A percentile compares a stretch with the other conserved stretches of the same genome.
Conservation (phyloP, 768 basidiomycete genomes). For the Russula griseocarnosa region DNA sequence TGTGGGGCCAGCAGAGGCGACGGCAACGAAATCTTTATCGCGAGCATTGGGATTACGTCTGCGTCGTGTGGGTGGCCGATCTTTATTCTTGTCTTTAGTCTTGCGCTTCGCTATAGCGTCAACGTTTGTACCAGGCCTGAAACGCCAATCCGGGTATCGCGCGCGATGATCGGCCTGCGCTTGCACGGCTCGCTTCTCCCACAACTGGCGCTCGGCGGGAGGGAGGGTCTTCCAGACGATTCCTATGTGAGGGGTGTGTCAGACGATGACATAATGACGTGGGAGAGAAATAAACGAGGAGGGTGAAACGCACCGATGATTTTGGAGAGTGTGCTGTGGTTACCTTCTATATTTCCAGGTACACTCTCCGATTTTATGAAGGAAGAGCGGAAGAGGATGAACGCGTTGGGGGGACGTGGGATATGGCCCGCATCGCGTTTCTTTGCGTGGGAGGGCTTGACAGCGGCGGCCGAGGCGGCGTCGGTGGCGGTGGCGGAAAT, state of each 20-base stretch:
- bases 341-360: conserved; percentile 73
- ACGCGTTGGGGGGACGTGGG: conserved; percentile 80
- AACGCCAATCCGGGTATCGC: conserved; percentile 79
- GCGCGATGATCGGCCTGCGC: conserved; percentile 72
- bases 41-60: conserved; percentile 36
- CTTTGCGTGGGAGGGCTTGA: conserved; percentile 47
- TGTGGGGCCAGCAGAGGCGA: background rate
- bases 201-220: conserved; percentile 60
- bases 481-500: conserved; percentile 32
- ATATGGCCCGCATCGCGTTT: conserved; percentile 70
- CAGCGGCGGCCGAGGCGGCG: background rate
- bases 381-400: conserved; percentile 77
- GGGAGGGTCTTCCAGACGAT: conserved; percentile 72
- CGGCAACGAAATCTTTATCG: conserved; percentile 28
- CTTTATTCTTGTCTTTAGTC: conserved; percentile 38
- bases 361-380: conserved; percentile 73
- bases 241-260: conserved; percentile 39
- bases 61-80: conserved; percentile 38
- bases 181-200: conserved; percentile 69
- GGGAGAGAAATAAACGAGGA: conserved; percentile 7
- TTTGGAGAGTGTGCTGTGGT: conserved; percentile 75
- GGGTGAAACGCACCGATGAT: conserved; percentile 58
- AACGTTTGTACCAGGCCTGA: conserved; percentile 58
- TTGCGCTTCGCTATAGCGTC: conserved; percentile 33
- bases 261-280: background rate